Conservation (phyloP, 2,329 filamentous ascomycete genomes). For the Diaporthe nobilis region DNA sequence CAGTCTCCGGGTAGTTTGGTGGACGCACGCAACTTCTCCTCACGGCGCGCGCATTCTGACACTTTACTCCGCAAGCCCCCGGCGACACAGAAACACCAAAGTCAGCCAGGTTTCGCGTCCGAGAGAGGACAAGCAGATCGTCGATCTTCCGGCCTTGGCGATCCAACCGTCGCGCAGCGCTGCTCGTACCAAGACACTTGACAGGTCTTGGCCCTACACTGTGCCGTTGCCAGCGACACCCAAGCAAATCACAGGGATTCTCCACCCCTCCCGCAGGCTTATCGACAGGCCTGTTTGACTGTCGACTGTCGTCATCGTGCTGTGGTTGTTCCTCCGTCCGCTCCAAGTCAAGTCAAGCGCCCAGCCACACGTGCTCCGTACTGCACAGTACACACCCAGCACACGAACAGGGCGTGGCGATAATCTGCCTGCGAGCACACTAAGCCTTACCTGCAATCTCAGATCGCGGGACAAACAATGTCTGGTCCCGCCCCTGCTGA, state of each 20-base stretch:
- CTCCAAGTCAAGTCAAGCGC: constrained; percentile 31
- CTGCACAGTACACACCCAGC: constrained; percentile 2
- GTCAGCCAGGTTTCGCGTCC: constrained; percentile 3
- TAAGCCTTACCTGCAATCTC: constrained; percentile 15
- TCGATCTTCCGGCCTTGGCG: constrained; percentile 32
- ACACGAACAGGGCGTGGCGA: constrained; percentile 30
- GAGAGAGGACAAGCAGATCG: constrained; percentile 17
- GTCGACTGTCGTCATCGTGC: constrained; percentile 36
- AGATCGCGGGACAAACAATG: constrained; percentile 28
- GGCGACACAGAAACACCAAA: neutral
- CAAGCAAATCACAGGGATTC: constrained; percentile 16
- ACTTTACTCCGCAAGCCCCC: neutral
- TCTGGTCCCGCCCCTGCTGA: constrained; percentile 33
- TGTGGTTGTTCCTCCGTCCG: neutral
- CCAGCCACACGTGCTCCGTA: constrained; percentile 21
- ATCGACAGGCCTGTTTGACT: constrained; percentile 14
- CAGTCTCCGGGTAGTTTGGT: neutral
- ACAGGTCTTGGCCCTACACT: constrained; percentile 32
- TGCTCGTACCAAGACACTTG: constrained; percentile 25
- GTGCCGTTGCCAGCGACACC: constrained; percentile 10
- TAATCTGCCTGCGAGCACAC: constrained; percentile 10
- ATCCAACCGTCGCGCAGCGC: constrained; percentile 20
- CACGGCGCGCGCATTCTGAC: neutral
- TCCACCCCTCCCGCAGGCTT: constrained; percentile 20
- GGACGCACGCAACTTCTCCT: neutral